Conservation (phyloP, 371 early-diverging fungal genomes). For the Mortierella sp. region DNA sequence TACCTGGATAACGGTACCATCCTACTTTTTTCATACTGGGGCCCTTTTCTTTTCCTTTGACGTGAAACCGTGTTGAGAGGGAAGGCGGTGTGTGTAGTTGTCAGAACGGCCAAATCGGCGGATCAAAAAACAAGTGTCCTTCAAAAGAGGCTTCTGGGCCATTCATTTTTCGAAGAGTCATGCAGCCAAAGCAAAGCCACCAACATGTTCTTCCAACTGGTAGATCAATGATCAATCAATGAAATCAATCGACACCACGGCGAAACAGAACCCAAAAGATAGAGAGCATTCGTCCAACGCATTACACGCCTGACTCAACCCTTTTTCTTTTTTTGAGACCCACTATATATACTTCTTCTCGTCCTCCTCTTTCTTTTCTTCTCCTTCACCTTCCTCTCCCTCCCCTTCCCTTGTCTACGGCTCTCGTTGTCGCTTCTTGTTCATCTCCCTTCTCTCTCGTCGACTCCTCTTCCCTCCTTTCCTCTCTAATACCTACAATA, state of each 20-base stretch:
- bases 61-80: background rate
- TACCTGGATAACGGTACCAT: background rate
- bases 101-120: conserved; percentile 9
- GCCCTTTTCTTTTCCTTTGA: background rate
- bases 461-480: background rate
- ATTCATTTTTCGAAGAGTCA: conserved; percentile 6
- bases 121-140: background rate
- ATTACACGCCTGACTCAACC: conserved; percentile 1
- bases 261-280: background rate
- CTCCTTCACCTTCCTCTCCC: background rate
- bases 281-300: background rate
- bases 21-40: background rate
- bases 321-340: background rate
- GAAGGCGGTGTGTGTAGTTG: background rate
- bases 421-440: background rate
- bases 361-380: background rate
- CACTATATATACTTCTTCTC: background rate
- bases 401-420: background rate
- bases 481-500: background rate
- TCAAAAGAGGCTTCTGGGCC: background rate
- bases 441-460: background rate
- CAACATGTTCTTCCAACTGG: background rate
- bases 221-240: background rate
- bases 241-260: background rate
- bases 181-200: conserved; percentile 10